A percentile compares a stretch with the other conserved stretches of the same genome.
phyloP scores from a whole-genome alignment of 176 grass and related monocot genomes.

The Aegilops tauschii region DNA sequence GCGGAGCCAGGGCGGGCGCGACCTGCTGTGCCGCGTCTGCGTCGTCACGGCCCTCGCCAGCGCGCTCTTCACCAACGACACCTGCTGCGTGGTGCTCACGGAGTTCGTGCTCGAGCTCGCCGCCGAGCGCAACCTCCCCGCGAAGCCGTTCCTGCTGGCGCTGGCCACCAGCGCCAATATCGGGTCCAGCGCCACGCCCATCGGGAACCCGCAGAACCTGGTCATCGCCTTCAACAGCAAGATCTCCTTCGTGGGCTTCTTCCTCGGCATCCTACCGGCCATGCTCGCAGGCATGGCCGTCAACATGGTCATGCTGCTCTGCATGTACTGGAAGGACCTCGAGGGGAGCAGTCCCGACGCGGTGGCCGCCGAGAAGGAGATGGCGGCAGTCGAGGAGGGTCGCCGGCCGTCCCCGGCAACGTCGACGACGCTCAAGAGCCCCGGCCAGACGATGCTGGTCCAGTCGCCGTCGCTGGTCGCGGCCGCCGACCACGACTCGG shows the following conservation, averaged over 20 bases:
- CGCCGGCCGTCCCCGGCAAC: conserved; percentile 42
- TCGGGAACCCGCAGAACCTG: conserved; percentile 99
- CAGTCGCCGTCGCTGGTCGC: neutral
- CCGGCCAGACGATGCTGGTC: neutral
- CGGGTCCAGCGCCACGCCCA: conserved; percentile 79
- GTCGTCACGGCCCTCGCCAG: conserved; percentile 80
- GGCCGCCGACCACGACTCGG: conserved; percentile 1
- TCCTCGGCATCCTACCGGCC: conserved; percentile 67
- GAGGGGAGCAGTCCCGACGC: conserved; percentile 30
- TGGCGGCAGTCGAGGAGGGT: conserved; percentile 43
- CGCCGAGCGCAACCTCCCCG: conserved; percentile 67
- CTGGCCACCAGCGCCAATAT: conserved; percentile 95
- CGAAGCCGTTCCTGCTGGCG: conserved; percentile 78
- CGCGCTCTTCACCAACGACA: conserved; percentile 96
- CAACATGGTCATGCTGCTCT: conserved; percentile 66
- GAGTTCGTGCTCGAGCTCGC: conserved; percentile 95
- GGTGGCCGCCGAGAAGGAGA: conserved; percentile 22
- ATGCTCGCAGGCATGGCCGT: conserved; percentile 76
- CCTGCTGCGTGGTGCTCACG: conserved; percentile 94
- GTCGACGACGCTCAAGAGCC: conserved; percentile 38
- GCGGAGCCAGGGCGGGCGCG: conserved; percentile 77
- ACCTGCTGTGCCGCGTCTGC: conserved; percentile 89
- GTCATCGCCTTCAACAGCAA: conserved; percentile 89
- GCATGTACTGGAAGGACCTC: conserved; percentile 76
- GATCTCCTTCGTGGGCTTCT: conserved; percentile 64